Percentiles rank a stretch among this genome's conserved stretches.
Conservation (phyloP, 225 moss, liverwort and hornwort genomes). For the Straminergon stramineum region DNA sequence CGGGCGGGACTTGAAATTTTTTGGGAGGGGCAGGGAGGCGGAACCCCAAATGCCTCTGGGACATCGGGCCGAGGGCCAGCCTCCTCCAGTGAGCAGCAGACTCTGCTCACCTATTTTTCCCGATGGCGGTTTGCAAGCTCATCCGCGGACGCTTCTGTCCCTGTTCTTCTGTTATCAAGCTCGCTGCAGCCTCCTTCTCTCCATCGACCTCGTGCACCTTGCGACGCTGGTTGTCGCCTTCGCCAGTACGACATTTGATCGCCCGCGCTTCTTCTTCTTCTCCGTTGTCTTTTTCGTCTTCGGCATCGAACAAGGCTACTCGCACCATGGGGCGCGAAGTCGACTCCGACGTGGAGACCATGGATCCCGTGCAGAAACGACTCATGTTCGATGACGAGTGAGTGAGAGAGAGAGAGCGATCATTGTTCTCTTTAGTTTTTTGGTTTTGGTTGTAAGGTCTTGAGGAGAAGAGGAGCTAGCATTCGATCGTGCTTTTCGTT, state of each 20-base stretch:
- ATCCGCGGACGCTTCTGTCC: neutral
- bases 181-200: neutral
- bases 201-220: neutral
- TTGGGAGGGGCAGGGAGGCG: no score
- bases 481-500: neutral
- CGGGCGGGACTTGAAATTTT: no score
- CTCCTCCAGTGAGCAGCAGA: neutral
- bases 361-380: conserved; percentile 91
- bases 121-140: neutral
- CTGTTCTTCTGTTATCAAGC: neutral
- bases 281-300: neutral
- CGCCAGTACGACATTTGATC: neutral
- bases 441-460: conserved; percentile 2
- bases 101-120: no score
- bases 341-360: conserved; percentile 43
- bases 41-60: no score
- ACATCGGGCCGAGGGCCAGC: no score
- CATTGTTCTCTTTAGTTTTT: neutral
- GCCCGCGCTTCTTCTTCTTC: neutral
- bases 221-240: neutral
- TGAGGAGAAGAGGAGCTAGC: conserved; percentile 2
- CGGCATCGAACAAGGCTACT: neutral
- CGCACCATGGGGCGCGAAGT: conserved; percentile 28
- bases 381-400: conserved; percentile 99
- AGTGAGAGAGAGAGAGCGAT: neutral